Conservation (phyloP, 106 monocot species). For the Vanilla planifolia region DNA sequence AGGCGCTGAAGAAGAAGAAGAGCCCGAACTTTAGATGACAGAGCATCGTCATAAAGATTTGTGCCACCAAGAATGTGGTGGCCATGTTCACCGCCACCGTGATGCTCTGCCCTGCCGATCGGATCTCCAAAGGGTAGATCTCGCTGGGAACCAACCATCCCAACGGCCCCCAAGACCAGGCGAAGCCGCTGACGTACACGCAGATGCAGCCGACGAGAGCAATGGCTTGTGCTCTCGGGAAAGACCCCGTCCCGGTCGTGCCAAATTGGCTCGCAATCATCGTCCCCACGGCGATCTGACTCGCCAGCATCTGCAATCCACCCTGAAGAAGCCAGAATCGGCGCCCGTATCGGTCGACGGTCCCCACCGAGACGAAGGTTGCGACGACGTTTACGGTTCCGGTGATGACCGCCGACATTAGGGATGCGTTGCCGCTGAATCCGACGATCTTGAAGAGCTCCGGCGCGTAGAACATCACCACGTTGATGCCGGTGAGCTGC, state of each 20-base stretch:
- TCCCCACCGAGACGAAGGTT: constrained; percentile 32
- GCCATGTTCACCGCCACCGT: constrained; percentile 26
- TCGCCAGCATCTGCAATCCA: constrained; percentile 14
- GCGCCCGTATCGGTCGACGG: constrained; percentile 16
- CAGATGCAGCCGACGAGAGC: constrained; percentile 8
- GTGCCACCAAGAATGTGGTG: constrained; percentile 23
- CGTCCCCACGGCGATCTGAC: constrained; percentile 11
- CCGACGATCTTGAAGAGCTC: constrained; percentile 62
- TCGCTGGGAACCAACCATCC: constrained; percentile 24
- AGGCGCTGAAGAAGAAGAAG: constrained; percentile 29
- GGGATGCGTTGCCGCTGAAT: constrained; percentile 37
- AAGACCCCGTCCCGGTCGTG: not conserved
- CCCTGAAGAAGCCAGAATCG: constrained; percentile 14
- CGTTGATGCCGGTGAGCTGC: constrained; percentile 62
- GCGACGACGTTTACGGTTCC: constrained; percentile 40
- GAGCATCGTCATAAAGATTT: constrained; percentile 19
- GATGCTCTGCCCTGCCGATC: constrained; percentile 27
- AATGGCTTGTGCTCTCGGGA: not conserved
- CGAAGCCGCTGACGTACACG: constrained; percentile 18
- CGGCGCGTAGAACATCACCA: constrained; percentile 57
- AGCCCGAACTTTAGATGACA: constrained; percentile 29
- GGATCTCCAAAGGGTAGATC: constrained; percentile 24
- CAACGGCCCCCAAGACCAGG: constrained; percentile 31
- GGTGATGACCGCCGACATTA: constrained; percentile 46
- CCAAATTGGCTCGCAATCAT: constrained; percentile 19